Percentiles rank a stretch among this genome's conserved stretches.
phyloP scores from a whole-genome alignment of 78 protist species.

The slime mould (Dictyostelium discoideum) region DNA sequence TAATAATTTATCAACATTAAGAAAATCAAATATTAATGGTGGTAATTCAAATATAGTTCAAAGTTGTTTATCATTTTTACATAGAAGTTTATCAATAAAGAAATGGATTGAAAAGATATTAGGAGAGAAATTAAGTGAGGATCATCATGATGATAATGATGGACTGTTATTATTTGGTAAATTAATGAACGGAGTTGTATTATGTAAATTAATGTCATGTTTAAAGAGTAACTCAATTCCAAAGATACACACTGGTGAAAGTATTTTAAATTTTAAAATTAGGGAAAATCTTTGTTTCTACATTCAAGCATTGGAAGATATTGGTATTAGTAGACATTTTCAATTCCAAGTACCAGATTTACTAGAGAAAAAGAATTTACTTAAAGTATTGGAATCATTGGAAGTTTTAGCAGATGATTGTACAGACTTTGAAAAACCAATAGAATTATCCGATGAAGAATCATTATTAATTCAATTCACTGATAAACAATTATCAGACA shows the following conservation, averaged over 20 bases:
- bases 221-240: conserved; percentile 54
- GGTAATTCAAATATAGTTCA: conserved; percentile 1
- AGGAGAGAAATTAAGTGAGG: not conserved
- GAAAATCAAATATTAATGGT: conserved; percentile 26
- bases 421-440: conserved; percentile 46
- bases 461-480: conserved; percentile 11
- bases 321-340: conserved; percentile 49
- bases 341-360: conserved; percentile 35
- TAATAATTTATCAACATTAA: not conserved
- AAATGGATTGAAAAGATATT: conserved; percentile 61
- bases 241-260: conserved; percentile 43
- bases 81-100: conserved; percentile 16
- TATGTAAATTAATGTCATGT: conserved; percentile 49
- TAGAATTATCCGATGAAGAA: conserved; percentile 37
- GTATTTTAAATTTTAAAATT: conserved; percentile 40
- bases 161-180: not conserved
- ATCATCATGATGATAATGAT: not conserved
- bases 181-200: conserved; percentile 38
- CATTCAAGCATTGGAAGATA: conserved; percentile 39
- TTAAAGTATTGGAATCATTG: conserved; percentile 65
- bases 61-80: conserved; percentile 37
- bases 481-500: conserved; percentile 28
- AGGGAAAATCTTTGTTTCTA: conserved; percentile 61
- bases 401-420: conserved; percentile 61
- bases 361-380: conserved; percentile 28